A percentile compares a stretch with the other conserved stretches of the same genome.
phyloP scores from a whole-genome alignment of 208 protist species.

The Trypanosoma scelopori region DNA sequence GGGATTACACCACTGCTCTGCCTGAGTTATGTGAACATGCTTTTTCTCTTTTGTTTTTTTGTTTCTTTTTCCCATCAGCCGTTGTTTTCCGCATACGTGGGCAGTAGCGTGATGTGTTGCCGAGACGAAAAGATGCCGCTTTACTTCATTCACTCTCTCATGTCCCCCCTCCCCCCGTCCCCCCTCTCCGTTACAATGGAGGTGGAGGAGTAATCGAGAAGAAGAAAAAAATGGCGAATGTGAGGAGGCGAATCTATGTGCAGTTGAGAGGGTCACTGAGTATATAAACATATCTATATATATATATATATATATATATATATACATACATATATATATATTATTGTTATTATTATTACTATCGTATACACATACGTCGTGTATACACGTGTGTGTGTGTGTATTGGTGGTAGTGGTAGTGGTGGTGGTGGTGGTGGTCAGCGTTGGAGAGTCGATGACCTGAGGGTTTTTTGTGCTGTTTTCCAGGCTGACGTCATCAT shows the following conservation, averaged over 20 bases:
- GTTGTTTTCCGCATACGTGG: background rate
- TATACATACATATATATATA: too few relatives aligned
- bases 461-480: too few relatives aligned
- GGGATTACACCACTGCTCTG: background rate
- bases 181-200: background rate
- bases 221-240: background rate
- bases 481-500: too few relatives aligned
- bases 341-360: too few relatives aligned
- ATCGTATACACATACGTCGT: too few relatives aligned
- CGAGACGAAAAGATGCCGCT: background rate
- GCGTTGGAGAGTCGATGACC: too few relatives aligned
- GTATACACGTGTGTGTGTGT: too few relatives aligned
- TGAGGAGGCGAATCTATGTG: background rate
- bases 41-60: constrained; percentile 21
- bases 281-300: constrained; percentile 20
- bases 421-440: too few relatives aligned
- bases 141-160: background rate
- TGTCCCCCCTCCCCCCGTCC: too few relatives aligned
- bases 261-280: background rate
- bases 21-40: background rate
- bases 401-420: too few relatives aligned
- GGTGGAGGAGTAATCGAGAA: background rate
- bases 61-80: background rate
- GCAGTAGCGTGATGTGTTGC: background rate
- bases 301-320: constrained; percentile 8